These are phyloP conservation scores for Dendrostoma leiphaemia DNA, from an alignment of 2,329 filamentous ascomycete genomes.

Conservation along the genomic window DNA sequence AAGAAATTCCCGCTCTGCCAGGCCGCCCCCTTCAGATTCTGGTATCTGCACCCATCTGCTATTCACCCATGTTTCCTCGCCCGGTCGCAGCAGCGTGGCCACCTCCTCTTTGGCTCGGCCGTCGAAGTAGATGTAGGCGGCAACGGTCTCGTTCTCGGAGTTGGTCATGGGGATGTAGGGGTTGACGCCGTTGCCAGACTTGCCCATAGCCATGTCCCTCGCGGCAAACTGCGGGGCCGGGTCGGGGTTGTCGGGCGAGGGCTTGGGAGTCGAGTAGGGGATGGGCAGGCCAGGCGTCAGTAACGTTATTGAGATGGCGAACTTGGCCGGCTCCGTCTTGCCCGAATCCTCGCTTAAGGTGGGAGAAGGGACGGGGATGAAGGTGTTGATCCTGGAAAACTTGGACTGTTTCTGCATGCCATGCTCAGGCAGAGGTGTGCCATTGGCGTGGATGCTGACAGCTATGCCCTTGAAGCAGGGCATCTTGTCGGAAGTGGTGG, in stretches of 20 bases:
- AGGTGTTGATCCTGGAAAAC: slow-evolving; percentile 89
- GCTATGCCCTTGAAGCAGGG: slow-evolving; percentile 99
- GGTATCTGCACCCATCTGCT: slow-evolving; percentile 96
- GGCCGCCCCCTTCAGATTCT: slow-evolving; percentile 83
- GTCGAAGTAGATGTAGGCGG: slow-evolving; percentile 98
- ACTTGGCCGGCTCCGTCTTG: slow-evolving; percentile 89
- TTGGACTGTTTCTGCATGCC: slow-evolving; percentile 93
- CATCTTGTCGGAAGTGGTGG: slow-evolving; percentile 46
- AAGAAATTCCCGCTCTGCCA: slow-evolving; percentile 94
- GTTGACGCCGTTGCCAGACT: slow-evolving; percentile 57
- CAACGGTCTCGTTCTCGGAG: slow-evolving; percentile 94
- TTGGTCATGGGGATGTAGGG: slow-evolving; percentile 92
- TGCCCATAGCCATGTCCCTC: slow-evolving; percentile 57
- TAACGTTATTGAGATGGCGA: slow-evolving; percentile 96
- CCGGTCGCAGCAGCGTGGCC: slow-evolving; percentile 83
- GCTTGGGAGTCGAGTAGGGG: slow-evolving; percentile 86
- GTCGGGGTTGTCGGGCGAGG: slow-evolving; percentile 71
- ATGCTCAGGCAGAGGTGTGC: slow-evolving; percentile 82
- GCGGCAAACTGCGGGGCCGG: slow-evolving; percentile 82
- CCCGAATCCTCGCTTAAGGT: slow-evolving; percentile 68
- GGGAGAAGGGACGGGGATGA: slow-evolving; percentile 91
- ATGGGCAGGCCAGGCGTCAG: slow-evolving; percentile 85
- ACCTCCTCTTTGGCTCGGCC: slow-evolving; percentile 95
- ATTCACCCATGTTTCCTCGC: slow-evolving; percentile 99
- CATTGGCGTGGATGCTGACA: slow-evolving; percentile 87